These are phyloP conservation scores for Lagenidium sp. DNA, from an alignment of 352 stramenopile genomes.

Conservation along the genomic window DNA sequence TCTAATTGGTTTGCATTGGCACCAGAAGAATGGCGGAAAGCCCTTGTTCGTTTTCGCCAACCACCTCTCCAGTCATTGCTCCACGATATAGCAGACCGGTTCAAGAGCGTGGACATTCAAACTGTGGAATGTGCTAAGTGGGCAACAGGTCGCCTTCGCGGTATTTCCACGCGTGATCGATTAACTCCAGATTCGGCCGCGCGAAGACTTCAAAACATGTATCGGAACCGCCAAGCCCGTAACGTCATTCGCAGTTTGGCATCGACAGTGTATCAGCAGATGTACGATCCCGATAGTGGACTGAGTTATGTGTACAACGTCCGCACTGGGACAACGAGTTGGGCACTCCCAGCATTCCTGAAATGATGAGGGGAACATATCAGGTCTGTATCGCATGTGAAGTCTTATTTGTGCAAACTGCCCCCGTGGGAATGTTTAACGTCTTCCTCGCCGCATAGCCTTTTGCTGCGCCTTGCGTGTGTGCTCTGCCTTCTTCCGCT, in stretches of 20 bases:
- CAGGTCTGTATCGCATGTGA: not conserved
- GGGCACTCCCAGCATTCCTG: constrained; percentile 36
- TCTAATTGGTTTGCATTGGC: not conserved
- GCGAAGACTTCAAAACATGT: constrained; percentile 44
- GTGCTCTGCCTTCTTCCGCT: constrained; percentile 71
- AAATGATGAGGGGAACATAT: not conserved
- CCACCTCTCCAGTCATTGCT: too few species aligned
- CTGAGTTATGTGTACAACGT: constrained; percentile 48
- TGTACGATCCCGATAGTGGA: constrained; percentile 35
- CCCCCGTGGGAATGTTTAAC: constrained; percentile 3
- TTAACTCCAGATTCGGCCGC: constrained; percentile 23
- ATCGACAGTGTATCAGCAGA: constrained; percentile 23
- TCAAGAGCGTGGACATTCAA: too few species aligned
- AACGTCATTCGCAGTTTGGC: constrained; percentile 26
- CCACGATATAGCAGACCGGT: not conserved
- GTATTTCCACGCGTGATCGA: constrained; percentile 6
- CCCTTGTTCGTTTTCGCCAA: too few species aligned
- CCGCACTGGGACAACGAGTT: constrained; percentile 39
- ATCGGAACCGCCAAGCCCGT: constrained; percentile 38
- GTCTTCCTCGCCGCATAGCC: constrained; percentile 21
- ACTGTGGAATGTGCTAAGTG: too few species aligned
- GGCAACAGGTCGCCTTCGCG: constrained; percentile 20
- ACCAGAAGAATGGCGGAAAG: constrained; percentile 2
- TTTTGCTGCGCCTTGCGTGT: constrained; percentile 49
- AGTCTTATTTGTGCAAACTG: not conserved